Base-by-base conservation (phyloP, 164 flowering plant species). In the Sextonia rubra region DNA sequence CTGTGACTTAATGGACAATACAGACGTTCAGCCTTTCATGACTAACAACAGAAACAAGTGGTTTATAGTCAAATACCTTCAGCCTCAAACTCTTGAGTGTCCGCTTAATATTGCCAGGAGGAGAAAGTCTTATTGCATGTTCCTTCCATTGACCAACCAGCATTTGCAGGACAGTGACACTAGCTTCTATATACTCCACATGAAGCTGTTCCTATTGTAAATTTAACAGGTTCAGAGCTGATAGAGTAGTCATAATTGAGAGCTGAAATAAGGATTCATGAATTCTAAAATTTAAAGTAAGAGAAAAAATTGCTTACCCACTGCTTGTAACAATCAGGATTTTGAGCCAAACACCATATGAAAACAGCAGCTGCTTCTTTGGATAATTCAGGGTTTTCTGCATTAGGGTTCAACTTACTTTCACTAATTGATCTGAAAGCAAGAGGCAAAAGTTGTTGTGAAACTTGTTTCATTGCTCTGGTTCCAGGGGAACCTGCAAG, bases 401-500 rank as follows among this genome's bases (percentile, higher is more conserved):
- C 74, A 82, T 64, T 58, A 52, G 0, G 58, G 20, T 52, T 14
- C 4, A 22, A 73, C 74, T 66, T 81, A 91, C 99, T 80, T 83
- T 91, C 95, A 25, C 85, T 88, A 32, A 82, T 86, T 63, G 91
- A 88, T 82, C 82, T 80, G 27, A 86, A 64, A 11, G 84, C 76
- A 83, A 82, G 63, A 60, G 58, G 76, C 44, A 88, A 77, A 60
- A 91, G 84, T 77, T 92, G 95, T 75, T 80, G 92, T 12, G 92
- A 78, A 58, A 83, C 85, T 82, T 90, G 95, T 71, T 86, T 94
- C 92, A 86, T 86, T 60, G 91, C 92, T 79, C 92, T 91, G 82
- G 93, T 91, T 78, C 97, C 97, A 71, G 89, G 82, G 64, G 87
- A 32, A 69, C 97, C 97, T 77, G 92, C 90, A 73, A 94, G 91